phyloP scores from a whole-genome alignment of 2,329 filamentous ascomycete species.

The Microdochium trichocladiopsis region DNA sequence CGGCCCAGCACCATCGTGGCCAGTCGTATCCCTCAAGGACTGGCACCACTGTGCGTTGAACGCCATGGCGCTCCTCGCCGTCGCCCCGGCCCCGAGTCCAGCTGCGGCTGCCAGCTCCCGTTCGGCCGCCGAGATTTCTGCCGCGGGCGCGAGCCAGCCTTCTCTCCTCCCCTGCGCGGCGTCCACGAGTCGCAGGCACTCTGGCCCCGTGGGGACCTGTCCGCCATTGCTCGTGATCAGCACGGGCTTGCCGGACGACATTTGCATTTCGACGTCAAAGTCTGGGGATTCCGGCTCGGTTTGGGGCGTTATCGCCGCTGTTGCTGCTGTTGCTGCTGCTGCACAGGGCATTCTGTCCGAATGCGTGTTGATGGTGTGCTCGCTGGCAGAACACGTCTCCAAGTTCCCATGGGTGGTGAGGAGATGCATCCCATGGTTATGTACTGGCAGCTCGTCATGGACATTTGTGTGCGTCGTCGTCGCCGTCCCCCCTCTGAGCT shows the following conservation, averaged over 20 bases:
- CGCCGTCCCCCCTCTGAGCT: background rate
- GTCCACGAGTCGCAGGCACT: background rate
- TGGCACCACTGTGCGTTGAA: background rate
- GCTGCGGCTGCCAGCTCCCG: background rate
- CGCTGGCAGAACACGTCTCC: too few relatives aligned
- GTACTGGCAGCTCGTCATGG: too few relatives aligned
- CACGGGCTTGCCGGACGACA: slow-evolving; percentile 1
- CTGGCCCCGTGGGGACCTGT: background rate
- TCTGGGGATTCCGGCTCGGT: background rate
- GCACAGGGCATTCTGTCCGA: too few relatives aligned
- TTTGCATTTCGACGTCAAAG: slow-evolving; percentile 5
- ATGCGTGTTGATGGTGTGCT: too few relatives aligned
- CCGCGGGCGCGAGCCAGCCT: background rate
- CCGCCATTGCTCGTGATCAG: background rate
- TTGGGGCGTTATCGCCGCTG: too few relatives aligned
- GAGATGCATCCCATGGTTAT: background rate
- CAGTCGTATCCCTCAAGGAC: background rate
- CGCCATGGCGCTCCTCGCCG: background rate
- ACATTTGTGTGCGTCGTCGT: too few relatives aligned
- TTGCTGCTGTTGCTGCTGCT: too few relatives aligned
- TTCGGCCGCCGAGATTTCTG: background rate
- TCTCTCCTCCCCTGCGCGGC: background rate
- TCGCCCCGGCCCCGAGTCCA: background rate
- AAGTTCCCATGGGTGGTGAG: background rate
- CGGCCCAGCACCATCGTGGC: background rate